Percentiles rank a stretch among this genome's conserved stretches.
Evolutionary conservation across 257 asterid species (phyloP).

Genomic region (Solanum stenotomum): DNA sequence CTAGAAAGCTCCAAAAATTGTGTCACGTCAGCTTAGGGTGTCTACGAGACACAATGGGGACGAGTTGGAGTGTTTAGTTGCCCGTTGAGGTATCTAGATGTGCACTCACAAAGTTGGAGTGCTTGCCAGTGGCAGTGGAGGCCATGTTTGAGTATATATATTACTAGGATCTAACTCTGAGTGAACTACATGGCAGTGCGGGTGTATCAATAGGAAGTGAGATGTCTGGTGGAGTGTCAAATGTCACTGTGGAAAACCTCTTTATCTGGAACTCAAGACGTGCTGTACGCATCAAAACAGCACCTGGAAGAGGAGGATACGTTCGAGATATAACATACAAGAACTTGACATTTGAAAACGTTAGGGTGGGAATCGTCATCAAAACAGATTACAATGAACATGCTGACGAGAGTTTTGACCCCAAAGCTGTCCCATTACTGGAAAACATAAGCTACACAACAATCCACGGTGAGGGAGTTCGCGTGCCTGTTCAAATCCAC

Average conservation of each 20-base stretch:
- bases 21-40: background rate
- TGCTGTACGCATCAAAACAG: conserved; percentile 22
- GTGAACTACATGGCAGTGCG: background rate
- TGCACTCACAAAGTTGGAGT: background rate
- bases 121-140: background rate
- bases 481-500: conserved; percentile 20
- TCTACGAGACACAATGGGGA: background rate
- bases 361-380: conserved; percentile 20
- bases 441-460: conserved; percentile 20
- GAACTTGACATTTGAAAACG: conserved; percentile 18
- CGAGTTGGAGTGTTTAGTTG: background rate
- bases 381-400: conserved; percentile 24
- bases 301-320: conserved; percentile 26
- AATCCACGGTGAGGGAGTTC: conserved; percentile 21
- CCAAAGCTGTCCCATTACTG: conserved; percentile 14
- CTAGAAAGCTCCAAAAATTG: background rate
- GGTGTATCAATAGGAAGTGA: conserved; percentile 27
- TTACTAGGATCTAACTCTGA: background rate
- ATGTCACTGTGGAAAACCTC: conserved; percentile 19
- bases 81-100: background rate
- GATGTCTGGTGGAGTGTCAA: conserved; percentile 30
- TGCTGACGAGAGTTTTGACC: conserved; percentile 10
- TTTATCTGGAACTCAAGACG: conserved; percentile 21
- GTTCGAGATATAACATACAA: conserved; percentile 11
- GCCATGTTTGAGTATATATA: background rate